Conservation (phyloP, 495 filamentous ascomycete genomes). For the Cercophora sp. region DNA sequence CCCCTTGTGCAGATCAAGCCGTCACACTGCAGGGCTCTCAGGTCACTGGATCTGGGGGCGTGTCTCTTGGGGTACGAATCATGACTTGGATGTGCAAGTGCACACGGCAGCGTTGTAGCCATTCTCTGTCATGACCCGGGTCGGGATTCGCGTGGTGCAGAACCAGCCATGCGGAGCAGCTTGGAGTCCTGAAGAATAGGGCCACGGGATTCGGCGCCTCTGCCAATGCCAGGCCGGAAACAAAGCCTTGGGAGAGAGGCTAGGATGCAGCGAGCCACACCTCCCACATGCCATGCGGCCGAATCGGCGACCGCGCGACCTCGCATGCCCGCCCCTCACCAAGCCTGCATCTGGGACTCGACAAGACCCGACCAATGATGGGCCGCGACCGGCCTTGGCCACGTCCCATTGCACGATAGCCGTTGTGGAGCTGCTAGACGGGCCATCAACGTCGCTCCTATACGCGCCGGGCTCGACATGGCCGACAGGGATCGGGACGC, state of each 20-base stretch:
- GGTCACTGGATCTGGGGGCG: conserved; percentile 38
- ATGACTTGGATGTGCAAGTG: conserved; percentile 34
- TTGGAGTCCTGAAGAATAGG: background rate
- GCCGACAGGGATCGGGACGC: conserved; percentile 34
- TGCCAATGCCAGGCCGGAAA: conserved; percentile 25
- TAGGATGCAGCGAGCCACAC: conserved; percentile 33
- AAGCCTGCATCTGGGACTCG: conserved; percentile 23
- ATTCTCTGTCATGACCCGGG: conserved; percentile 7
- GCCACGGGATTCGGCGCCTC: conserved; percentile 20
- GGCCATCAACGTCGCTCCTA: conserved; percentile 44
- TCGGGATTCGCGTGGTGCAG: background rate
- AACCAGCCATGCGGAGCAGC: background rate
- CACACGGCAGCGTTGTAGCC: conserved; percentile 22
- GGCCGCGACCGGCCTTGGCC: conserved; percentile 28
- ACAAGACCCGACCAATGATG: conserved; percentile 36
- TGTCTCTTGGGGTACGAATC: conserved; percentile 22
- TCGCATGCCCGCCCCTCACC: conserved; percentile 5
- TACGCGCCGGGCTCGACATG: conserved; percentile 45
- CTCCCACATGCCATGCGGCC: conserved; percentile 33
- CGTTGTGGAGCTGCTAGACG: conserved; percentile 29
- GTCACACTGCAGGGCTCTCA: conserved; percentile 37
- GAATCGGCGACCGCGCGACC: conserved; percentile 31
- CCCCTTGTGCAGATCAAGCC: conserved; percentile 13
- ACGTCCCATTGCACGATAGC: conserved; percentile 41
- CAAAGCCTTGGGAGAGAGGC: conserved; percentile 29